Base-by-base conservation (phyloP, 352 stramenopile species). In the Aphanomyces astaci region DNA sequence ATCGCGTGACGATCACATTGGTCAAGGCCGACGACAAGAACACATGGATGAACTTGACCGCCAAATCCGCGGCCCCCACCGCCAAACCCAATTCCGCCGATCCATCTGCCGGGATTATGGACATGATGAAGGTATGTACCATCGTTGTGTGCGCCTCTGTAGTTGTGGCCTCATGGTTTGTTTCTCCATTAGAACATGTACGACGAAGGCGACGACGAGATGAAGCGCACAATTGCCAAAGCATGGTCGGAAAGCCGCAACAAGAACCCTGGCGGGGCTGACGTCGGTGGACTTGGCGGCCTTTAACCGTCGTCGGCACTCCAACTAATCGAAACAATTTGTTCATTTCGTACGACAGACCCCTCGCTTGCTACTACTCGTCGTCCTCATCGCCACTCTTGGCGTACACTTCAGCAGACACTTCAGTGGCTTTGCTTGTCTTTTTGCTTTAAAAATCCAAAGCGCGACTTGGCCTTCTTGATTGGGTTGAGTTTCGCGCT, bases 91-190 rank as follows among this genome's bases (percentile, higher is more conserved):
- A 76, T 53, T 66, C 75, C n/a, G 80, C 66, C 32, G 87, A 95
- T 71, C 87, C 87, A 1, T 33, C 79, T 4, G 81, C 87, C 3
- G 86, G 87, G 32, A 93, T 95, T 77, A 94, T 95, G 87, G 86
- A 94, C 66, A 92, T 95, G 84, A 95, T 95, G 86, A 90, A 93
- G 81, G 82, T 90, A n/a, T n/a, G n/a, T n/a, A n/a, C n/a, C n/a
- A n/a, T n/a, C n/a, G n/a, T n/a, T n/a, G n/a, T n/a, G n/a, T n/a
- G n/a, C n/a, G n/a, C n/a, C n/a, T n/a, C n/a, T n/a, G n/a, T n/a
- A n/a, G n/a, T n/a, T n/a, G n/a, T n/a, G n/a, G n/a, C n/a, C n/a
- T n/a, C n/a, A n/a, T n/a, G n/a, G n/a, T n/a, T n/a, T n/a, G n/a
- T n/a, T n/a, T n/a, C n/a, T n/a, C n/a, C 49, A 56, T 9, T 51